Evolutionary conservation across 768 basidiomycete genomes (phyloP), one percentile per base, ranked within the genome.

Genomic region (Lactarius akahatsu): DNA sequence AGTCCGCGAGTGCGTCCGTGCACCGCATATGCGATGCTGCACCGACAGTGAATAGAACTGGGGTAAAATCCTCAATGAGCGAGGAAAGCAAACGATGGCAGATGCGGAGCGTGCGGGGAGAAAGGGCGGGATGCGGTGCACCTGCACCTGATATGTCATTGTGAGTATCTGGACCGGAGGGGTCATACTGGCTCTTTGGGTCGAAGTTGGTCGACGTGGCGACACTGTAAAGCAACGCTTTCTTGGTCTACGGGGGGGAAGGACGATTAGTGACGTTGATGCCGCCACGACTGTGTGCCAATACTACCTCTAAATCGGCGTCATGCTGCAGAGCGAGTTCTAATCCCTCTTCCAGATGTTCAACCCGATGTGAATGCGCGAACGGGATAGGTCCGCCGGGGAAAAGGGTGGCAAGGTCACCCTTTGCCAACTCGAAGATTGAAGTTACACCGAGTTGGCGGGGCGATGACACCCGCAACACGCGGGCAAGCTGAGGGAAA

Each of bases 1-100:
- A 79, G 59, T 87, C 87, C 1, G 90, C 91, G 62, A 92, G 80
- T 0, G 84, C 76, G 72, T 90, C 85, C 4, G 89, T 91, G 75
- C 91, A 92, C 4, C 77, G 76, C 88, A 90, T 90, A 72, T 91
- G 91, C 1, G 79, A 77, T n/a, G 86, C 86, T 7, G 85, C 80
- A 5, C 87, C 82, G 32, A 88, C 83, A 1, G 90, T 90, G 74
- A 92, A 92, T 0, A 92, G 76, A 41, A 86, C 78, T 2, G 90
- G 89, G 0, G 89, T 88, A 73, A 91, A 91, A 73, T 89, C 81
- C 5, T 80, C 80, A 64, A 92, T 85, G 66, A 92, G 74, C 34
- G 71, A 56, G 23, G 71, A 70, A 34, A 76, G 74, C 36, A 77
- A 71, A 18, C 65, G 65, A 38, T 76, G 71, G 62, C 75, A 77